These are phyloP conservation scores for Cytospora leucostoma DNA, from an alignment of 2,329 filamentous ascomycete species.

Conservation along the genomic window DNA sequence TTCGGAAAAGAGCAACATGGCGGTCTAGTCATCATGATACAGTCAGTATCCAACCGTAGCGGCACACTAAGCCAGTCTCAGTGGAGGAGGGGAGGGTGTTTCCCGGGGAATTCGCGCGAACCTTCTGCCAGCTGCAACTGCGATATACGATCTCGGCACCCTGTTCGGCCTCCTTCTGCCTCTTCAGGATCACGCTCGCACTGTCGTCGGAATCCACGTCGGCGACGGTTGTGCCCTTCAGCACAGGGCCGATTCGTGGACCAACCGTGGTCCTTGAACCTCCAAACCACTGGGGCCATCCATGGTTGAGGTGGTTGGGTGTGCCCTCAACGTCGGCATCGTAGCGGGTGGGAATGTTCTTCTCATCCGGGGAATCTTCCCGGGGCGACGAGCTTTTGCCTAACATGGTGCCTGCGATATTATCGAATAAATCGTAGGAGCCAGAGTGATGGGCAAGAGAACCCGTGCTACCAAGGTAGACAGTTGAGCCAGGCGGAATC, in stretches of 20 bases:
- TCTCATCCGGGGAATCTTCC: constrained; percentile 14
- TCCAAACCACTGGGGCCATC: constrained; percentile 37
- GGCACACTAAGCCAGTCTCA: background rate
- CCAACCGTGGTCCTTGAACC: constrained; percentile 47
- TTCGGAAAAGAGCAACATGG: constrained; percentile 86
- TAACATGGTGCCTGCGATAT: constrained; percentile 3
- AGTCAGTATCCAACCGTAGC: constrained; percentile 8
- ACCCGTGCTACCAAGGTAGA: background rate
- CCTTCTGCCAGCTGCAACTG: constrained; percentile 92
- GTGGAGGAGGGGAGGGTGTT: constrained; percentile 10
- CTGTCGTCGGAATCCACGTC: constrained; percentile 48
- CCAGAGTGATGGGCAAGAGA: background rate
- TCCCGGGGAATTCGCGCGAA: constrained; percentile 37
- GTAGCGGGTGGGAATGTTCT: constrained; percentile 9
- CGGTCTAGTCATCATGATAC: constrained; percentile 57
- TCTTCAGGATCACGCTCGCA: constrained; percentile 52
- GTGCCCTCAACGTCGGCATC: constrained; percentile 18
- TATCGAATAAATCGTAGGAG: background rate
- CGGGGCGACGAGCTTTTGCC: constrained; percentile 17
- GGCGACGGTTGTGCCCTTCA: constrained; percentile 37
- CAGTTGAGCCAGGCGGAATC: background rate
- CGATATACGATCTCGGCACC: constrained; percentile 85
- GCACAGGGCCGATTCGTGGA: constrained; percentile 53
- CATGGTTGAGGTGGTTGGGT: constrained; percentile 5
- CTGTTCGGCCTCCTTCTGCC: constrained; percentile 75